Evolutionary conservation across 495 filamentous ascomycete species (phyloP), one percentile per base, ranked within the genome.

Genomic region (Neurospora pannonica): DNA sequence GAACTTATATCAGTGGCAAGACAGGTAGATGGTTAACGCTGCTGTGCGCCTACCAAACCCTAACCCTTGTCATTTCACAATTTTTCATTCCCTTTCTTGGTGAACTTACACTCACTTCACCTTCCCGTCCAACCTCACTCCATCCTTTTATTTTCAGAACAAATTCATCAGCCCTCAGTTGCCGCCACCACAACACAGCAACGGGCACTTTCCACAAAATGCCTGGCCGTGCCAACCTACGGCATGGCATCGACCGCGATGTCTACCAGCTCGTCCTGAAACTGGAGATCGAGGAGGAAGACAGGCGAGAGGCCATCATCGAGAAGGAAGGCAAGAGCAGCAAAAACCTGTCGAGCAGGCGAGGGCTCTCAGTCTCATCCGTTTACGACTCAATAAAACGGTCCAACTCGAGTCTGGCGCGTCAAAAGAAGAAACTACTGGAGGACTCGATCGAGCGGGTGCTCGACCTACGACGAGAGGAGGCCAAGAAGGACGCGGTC

Each of bases 391-490:
- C 85, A 71, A 92, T 97, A 76, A 92, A 93, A 77, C 85, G 85
- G 75, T 97, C 93, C 5, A 97, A 97, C 78, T 97, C 94, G 1
- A 92, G 90, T 74, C 80, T 97, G 43, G 93, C 92, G 67, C 86
- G 94, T 17, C 91, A 91, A 76, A 93, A 92, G 8, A 97, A 96
- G 82, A 89, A 88, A 72, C 84, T 91, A 17, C 83, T 99, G 17
- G 92, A 97, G 79, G 91, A 94, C 77, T 92, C 93, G 69, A 92
- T 98, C 75, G 94, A 97, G 78, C 86, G 94, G 28, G 93, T 97
- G 2, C 85, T 99, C 38, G 89, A 89, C 31, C 89, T 95, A 17
- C 79, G 97, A 13, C 89, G 88, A 70, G 87, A 90, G 74, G 93
- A 97, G 72, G 77, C 84, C 70, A 86, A 86, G 71, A 83, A 86